phyloP scores from a whole-genome alignment of 2,329 filamentous ascomycete genomes.

The Berkeleyomyces basicola region DNA sequence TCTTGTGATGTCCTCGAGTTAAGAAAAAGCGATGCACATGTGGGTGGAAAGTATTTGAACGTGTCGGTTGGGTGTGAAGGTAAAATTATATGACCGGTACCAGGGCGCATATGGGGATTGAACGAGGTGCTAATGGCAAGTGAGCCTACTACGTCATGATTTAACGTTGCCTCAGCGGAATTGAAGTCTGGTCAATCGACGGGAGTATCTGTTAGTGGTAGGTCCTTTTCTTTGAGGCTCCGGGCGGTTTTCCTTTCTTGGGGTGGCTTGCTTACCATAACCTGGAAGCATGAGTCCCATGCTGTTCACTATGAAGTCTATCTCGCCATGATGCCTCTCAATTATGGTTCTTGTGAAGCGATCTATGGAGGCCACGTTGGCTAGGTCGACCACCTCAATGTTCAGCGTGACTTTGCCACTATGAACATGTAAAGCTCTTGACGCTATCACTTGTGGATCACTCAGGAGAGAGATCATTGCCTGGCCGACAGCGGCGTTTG shows the following conservation, averaged over 20 bases:
- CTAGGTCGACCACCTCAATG: constrained; percentile 1
- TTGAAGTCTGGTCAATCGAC: background rate
- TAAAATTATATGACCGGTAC: constrained; percentile 2
- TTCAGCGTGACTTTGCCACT: constrained; percentile 3
- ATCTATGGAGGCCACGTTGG: background rate
- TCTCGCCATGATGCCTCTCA: background rate
- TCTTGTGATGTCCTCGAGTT: background rate
- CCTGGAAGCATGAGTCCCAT: background rate
- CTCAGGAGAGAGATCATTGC: background rate
- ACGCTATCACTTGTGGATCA: background rate
- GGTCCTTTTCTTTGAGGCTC: no score
- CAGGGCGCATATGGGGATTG: background rate
- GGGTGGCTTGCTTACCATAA: background rate
- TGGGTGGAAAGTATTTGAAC: background rate
- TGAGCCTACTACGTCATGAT: background rate
- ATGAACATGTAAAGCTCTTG: background rate
- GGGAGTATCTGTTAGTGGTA: background rate
- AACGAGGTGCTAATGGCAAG: background rate
- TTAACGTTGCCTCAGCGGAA: background rate
- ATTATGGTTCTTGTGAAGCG: background rate
- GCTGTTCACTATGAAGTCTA: constrained; percentile 5
- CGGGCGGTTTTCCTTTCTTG: background rate
- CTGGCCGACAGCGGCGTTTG: background rate
- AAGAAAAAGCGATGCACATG: constrained; percentile 2
- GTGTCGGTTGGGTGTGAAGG: background rate